These are phyloP conservation scores for Aegilops tauschii DNA, from an alignment of 176 grass and related monocot genomes.

Conservation along the genomic window DNA sequence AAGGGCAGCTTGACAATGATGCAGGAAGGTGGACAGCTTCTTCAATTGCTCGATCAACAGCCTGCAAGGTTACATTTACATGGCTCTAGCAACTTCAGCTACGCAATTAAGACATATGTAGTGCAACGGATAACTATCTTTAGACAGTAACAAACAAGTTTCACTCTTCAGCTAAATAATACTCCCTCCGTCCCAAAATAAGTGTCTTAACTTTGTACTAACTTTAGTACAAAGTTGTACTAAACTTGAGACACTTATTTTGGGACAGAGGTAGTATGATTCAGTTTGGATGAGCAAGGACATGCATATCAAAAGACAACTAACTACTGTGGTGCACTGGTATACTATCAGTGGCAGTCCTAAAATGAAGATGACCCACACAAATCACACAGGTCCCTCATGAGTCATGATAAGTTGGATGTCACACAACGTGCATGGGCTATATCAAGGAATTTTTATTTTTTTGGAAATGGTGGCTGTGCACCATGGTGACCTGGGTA, in stretches of 20 bases:
- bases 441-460: background rate
- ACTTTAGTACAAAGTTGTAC: too few species aligned
- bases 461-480: background rate
- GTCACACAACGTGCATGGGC: background rate
- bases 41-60: slow-evolving; percentile 72
- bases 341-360: slow-evolving; percentile 1
- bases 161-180: background rate
- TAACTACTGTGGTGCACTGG: background rate
- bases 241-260: too few species aligned
- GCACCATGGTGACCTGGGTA: background rate
- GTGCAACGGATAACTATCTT: background rate
- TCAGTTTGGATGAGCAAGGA: slow-evolving; percentile 4
- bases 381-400: background rate
- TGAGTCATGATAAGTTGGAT: background rate
- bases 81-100: background rate
- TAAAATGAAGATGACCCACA: background rate
- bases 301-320: background rate
- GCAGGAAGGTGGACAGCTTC: slow-evolving; percentile 46
- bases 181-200: too few species aligned
- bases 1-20: slow-evolving; percentile 32
- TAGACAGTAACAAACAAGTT: slow-evolving; percentile 6
- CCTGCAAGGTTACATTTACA: slow-evolving; percentile 53
- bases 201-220: too few species aligned
- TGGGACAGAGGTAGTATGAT: background rate
- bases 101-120: background rate